phyloP scores from a whole-genome alignment of 805 yeast genomes.

The Ogataea zsoltii region DNA sequence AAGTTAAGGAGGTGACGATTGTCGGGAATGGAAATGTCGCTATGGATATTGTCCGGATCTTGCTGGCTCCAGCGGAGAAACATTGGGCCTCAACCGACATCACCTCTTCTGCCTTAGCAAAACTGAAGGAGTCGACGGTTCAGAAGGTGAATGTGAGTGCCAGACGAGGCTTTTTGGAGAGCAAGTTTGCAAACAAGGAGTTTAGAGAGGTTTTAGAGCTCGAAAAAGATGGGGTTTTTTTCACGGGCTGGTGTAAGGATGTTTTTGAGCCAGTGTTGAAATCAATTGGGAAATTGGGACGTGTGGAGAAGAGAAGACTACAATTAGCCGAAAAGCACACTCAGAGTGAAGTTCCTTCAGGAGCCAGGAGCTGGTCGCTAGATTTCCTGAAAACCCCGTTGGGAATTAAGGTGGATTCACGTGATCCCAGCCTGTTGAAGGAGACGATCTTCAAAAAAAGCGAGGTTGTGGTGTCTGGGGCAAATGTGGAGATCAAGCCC shows the following conservation, averaged over 20 bases:
- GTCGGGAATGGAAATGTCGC: conserved; percentile 99
- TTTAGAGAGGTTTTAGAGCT: conserved; percentile 79
- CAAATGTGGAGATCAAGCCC: conserved; percentile 31
- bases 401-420: conserved; percentile 42
- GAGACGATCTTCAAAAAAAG: conserved; percentile 54
- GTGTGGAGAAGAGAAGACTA: conserved; percentile 65
- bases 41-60: conserved; percentile 80
- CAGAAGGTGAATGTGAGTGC: conserved; percentile 72
- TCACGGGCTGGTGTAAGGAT: conserved; percentile 48
- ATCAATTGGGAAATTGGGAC: conserved; percentile 35
- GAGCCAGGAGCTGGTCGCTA: conserved; percentile 54
- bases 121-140: conserved; percentile 55
- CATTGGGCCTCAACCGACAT: conserved; percentile 77
- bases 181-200: conserved; percentile 92
- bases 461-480: conserved; percentile 35
- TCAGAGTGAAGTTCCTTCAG: conserved; percentile 2
- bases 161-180: conserved; percentile 79
- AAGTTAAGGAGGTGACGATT: conserved; percentile 66
- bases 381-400: conserved; percentile 70
- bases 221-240: conserved; percentile 44
- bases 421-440: conserved; percentile 39
- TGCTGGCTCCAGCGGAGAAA: conserved; percentile 53
- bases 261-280: conserved; percentile 33
- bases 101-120: conserved; percentile 54
- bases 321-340: conserved; percentile 59